Evolutionary conservation across 176 grass and related monocot genomes (phyloP).

Genomic region (Zea luxurians): DNA sequence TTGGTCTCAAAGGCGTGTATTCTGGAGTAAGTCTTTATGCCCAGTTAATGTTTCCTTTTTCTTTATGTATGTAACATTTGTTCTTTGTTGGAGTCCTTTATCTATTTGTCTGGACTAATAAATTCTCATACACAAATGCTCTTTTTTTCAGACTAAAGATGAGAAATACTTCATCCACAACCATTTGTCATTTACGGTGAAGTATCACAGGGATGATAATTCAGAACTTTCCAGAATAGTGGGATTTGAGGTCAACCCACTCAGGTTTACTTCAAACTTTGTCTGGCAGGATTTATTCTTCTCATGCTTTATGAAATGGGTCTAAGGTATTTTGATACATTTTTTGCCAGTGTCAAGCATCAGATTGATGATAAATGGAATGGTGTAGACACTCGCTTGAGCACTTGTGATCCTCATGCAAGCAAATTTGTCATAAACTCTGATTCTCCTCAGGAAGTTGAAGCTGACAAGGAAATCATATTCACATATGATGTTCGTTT

Average conservation of each 20-base stretch:
- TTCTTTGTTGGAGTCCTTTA: not conserved
- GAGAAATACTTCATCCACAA: slow-evolving; percentile 67
- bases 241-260: slow-evolving; percentile 57
- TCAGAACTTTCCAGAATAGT: slow-evolving; percentile 58
- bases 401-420: slow-evolving; percentile 62
- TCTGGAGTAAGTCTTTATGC: slow-evolving; percentile 44
- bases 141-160: slow-evolving; percentile 53
- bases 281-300: not conserved
- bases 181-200: slow-evolving; percentile 53
- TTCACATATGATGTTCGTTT: slow-evolving; percentile 68
- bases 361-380: slow-evolving; percentile 54
- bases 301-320: slow-evolving; percentile 7
- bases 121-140: not conserved
- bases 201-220: slow-evolving; percentile 53
- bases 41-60: slow-evolving; percentile 22
- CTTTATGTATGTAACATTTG: not conserved
- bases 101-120: not conserved
- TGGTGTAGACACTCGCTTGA: slow-evolving; percentile 52
- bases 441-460: slow-evolving; percentile 54
- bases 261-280: slow-evolving; percentile 48
- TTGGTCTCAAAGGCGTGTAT: slow-evolving; percentile 57
- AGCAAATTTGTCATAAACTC: slow-evolving; percentile 40
- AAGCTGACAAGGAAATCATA: slow-evolving; percentile 56
- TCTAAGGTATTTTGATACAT: slow-evolving; percentile 33
- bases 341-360: slow-evolving; percentile 51